Percentiles rank a stretch among this genome's conserved stretches.
These are phyloP conservation scores for Bretziella fagacearum DNA, from an alignment of 2,329 filamentous ascomycete genomes.

Conservation along the genomic window DNA sequence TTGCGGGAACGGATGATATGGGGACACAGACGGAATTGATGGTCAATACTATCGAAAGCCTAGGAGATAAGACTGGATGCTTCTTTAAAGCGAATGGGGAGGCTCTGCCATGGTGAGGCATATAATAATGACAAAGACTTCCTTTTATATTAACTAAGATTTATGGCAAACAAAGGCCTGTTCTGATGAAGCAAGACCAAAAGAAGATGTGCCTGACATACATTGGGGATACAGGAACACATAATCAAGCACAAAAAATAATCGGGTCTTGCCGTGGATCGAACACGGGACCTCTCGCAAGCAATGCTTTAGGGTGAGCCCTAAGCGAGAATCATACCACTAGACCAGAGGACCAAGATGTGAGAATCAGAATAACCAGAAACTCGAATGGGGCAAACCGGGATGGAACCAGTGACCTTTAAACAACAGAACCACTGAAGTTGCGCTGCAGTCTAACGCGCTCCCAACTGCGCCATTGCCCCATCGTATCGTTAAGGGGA, in stretches of 20 bases:
- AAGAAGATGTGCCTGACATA: not conserved
- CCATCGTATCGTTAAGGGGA: not conserved
- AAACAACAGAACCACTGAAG: constrained; percentile 12
- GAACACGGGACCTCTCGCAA: constrained; percentile 18
- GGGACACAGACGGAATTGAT: not conserved
- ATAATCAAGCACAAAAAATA: not conserved
- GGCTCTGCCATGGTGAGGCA: not conserved
- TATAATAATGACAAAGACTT: no score
- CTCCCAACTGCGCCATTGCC: constrained; percentile 8
- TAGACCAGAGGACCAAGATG: constrained; percentile 36
- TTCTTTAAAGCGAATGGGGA: not conserved
- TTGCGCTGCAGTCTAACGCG: constrained; percentile 7
- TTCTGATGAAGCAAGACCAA: not conserved
- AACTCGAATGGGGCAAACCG: constrained; percentile 5
- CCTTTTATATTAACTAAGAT: not conserved
- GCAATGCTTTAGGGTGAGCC: constrained; percentile 25
- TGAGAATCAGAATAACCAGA: not conserved
- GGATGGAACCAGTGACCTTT: constrained; percentile 11
- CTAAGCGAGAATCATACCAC: constrained; percentile 59
- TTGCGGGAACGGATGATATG: not conserved
- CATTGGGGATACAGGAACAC: not conserved
- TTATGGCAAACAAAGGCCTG: not conserved
- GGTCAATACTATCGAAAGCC: not conserved
- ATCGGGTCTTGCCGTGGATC: constrained; percentile 16
- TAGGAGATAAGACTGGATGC: not conserved